Percentiles rank a stretch among this genome's conserved stretches.
Evolutionary conservation across 2,329 filamentous ascomycete genomes (phyloP).

Genomic region (Talaromyces sp.): DNA sequence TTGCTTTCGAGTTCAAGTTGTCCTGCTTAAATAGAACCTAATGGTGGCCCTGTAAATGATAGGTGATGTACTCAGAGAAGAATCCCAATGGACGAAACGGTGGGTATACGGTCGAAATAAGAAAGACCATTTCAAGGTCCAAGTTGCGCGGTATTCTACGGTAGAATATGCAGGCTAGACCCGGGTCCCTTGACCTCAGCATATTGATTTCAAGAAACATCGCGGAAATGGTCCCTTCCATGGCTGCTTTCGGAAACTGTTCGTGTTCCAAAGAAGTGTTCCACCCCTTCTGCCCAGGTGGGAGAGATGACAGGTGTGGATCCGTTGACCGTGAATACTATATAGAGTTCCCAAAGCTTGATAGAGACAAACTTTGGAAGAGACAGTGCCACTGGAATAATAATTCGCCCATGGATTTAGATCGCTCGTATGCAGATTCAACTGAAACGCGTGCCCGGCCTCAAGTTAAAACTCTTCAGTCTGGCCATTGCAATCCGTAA

Average conservation of each 20-base stretch:
- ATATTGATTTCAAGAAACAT: constrained; percentile 6
- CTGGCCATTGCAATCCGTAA: too few relatives aligned
- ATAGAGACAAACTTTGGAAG: neutral
- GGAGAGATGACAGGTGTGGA: neutral
- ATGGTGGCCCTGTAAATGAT: too few relatives aligned
- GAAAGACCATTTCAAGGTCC: neutral
- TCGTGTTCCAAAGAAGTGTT: neutral
- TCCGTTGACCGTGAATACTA: neutral
- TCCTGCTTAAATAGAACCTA: too few relatives aligned
- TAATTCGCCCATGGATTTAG: too few relatives aligned
- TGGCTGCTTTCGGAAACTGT: constrained; percentile 19
- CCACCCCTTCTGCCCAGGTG: neutral
- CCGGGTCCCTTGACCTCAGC: constrained; percentile 6
- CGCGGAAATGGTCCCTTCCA: constrained; percentile 4
- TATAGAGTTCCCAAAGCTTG: too few relatives aligned
- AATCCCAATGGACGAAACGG: neutral
- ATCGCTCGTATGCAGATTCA: too few relatives aligned
- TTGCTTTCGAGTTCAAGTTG: neutral
- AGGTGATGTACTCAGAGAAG: too few relatives aligned
- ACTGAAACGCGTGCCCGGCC: too few relatives aligned
- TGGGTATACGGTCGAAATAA: constrained; percentile 3
- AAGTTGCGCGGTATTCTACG: neutral
- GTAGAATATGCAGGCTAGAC: constrained; percentile 16
- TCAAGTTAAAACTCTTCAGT: too few relatives aligned
- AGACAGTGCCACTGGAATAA: neutral